Evolutionary conservation across 306 rosid genomes (phyloP).

Genomic region (Acacia acuminata): DNA sequence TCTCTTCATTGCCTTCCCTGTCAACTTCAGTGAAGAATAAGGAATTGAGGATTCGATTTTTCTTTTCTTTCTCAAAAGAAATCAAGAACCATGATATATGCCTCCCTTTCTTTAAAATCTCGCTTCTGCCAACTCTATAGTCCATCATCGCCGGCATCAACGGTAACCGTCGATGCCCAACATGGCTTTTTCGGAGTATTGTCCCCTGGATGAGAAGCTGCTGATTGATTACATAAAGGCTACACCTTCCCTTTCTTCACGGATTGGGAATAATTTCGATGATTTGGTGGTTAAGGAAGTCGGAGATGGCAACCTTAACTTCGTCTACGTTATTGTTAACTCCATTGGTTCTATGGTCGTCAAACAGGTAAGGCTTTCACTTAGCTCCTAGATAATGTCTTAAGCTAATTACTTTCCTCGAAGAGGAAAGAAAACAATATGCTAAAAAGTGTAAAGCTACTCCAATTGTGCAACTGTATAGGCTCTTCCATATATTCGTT

Average conservation of each 20-base stretch:
- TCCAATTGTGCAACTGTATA: conserved; percentile 15
- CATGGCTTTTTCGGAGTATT: conserved; percentile 71
- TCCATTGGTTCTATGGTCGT: conserved; percentile 74
- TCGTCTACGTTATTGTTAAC: conserved; percentile 65
- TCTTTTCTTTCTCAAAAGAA: not conserved
- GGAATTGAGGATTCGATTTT: conserved; percentile 17
- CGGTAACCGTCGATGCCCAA: not conserved
- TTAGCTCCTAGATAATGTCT: not conserved
- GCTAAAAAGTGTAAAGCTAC: not conserved
- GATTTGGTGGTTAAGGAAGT: conserved; percentile 66
- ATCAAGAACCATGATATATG: not conserved
- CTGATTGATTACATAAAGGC: conserved; percentile 72
- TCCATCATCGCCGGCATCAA: not conserved
- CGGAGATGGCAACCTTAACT: conserved; percentile 93
- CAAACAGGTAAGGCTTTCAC: conserved; percentile 62
- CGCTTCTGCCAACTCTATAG: not conserved
- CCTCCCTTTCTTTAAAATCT: not conserved
- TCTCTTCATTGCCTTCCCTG: not conserved
- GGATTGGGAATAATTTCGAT: conserved; percentile 54
- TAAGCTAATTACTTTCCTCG: not conserved
- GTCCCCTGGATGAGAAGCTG: conserved; percentile 62
- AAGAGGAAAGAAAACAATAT: not conserved
- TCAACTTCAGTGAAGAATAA: not conserved
- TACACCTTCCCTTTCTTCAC: conserved; percentile 68
- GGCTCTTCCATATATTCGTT: conserved; percentile 89